A percentile compares a stretch with the other conserved stretches of the same genome.
These are phyloP conservation scores for Pythium utonaiense DNA, from an alignment of 352 stramenopile genomes.

Conservation along the genomic window DNA sequence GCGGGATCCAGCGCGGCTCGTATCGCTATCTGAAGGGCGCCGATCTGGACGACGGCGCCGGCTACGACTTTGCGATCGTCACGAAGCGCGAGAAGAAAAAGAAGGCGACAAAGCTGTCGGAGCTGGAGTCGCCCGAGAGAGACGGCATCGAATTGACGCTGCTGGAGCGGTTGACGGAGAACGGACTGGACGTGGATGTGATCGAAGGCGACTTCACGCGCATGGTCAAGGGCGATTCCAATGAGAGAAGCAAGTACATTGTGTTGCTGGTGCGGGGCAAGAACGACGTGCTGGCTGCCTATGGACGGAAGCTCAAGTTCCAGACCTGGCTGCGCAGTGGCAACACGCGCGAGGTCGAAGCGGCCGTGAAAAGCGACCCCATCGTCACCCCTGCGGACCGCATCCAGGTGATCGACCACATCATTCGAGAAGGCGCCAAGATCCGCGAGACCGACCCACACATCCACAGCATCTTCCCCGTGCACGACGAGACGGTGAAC, in stretches of 20 bases:
- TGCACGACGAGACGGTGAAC: conserved; percentile 71
- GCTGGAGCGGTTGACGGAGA: conserved; percentile 58
- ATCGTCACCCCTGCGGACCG: conserved; percentile 71
- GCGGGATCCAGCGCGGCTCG: conserved; percentile 29
- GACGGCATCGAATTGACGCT: conserved; percentile 38
- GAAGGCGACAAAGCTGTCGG: conserved; percentile 7
- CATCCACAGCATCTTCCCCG: conserved; percentile 72
- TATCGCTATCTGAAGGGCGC: conserved; percentile 58
- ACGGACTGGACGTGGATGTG: conserved; percentile 67
- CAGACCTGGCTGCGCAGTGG: conserved; percentile 76
- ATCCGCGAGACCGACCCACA: conserved; percentile 50
- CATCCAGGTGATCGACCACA: conserved; percentile 82
- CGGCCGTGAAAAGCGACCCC: conserved; percentile 46
- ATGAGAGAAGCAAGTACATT: conserved; percentile 57
- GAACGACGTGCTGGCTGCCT: conserved; percentile 52
- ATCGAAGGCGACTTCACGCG: conserved; percentile 70
- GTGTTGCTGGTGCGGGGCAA: conserved; percentile 70
- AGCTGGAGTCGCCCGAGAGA: conserved; percentile 24
- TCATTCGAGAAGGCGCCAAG: conserved; percentile 68
- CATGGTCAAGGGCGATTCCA: conserved; percentile 25
- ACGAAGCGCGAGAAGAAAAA: conserved; percentile 38
- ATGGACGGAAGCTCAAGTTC: conserved; percentile 59
- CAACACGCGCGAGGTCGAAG: conserved; percentile 69
- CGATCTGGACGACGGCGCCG: conserved; percentile 38
- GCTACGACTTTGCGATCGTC: conserved; percentile 77